Evolutionary conservation across 2,329 filamentous ascomycete species (phyloP).

Genomic region (Xylogone sp.): DNA sequence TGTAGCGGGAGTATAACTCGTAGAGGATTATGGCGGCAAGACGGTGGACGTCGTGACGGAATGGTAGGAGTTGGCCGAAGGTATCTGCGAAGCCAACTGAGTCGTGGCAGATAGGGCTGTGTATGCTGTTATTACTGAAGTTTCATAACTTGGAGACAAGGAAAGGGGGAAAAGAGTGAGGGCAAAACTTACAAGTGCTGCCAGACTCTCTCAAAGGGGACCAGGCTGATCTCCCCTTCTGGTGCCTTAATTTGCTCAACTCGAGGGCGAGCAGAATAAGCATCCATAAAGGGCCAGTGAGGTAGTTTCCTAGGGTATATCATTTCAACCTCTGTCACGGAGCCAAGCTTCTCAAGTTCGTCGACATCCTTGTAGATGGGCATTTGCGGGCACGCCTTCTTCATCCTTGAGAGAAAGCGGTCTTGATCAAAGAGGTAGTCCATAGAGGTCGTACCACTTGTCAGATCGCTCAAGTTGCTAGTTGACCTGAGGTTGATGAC

Average conservation of each 20-base stretch:
- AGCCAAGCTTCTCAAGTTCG: constrained; percentile 5
- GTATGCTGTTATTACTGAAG: constrained; percentile 11
- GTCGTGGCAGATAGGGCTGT: constrained; percentile 8
- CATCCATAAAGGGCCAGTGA: not conserved
- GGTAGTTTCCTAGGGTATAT: constrained; percentile 1
- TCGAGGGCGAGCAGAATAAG: not conserved
- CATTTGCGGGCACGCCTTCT: constrained; percentile 8
- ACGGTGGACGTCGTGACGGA: constrained; percentile 4
- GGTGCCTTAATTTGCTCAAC: not conserved
- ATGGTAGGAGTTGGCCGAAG: constrained; percentile 3
- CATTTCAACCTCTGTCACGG: constrained; percentile 1
- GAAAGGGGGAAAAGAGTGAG: constrained; percentile 3
- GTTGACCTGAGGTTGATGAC: constrained; percentile 2
- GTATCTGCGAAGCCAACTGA: constrained; percentile 4
- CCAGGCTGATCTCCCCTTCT: constrained; percentile 5
- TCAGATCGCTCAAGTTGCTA: constrained; percentile 2
- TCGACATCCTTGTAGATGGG: constrained; percentile 6
- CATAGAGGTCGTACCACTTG: constrained; percentile 5
- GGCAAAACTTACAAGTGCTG: constrained; percentile 2
- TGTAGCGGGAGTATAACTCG: constrained; percentile 1
- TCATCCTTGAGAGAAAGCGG: constrained; percentile 4
- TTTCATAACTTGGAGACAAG: no score
- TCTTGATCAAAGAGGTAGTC: constrained; percentile 11
- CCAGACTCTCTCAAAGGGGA: constrained; percentile 10
- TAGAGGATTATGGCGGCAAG: constrained; percentile 6